Base-by-base conservation (phyloP, 1,139 yeast species). In the Suhomyces panamericanus region DNA sequence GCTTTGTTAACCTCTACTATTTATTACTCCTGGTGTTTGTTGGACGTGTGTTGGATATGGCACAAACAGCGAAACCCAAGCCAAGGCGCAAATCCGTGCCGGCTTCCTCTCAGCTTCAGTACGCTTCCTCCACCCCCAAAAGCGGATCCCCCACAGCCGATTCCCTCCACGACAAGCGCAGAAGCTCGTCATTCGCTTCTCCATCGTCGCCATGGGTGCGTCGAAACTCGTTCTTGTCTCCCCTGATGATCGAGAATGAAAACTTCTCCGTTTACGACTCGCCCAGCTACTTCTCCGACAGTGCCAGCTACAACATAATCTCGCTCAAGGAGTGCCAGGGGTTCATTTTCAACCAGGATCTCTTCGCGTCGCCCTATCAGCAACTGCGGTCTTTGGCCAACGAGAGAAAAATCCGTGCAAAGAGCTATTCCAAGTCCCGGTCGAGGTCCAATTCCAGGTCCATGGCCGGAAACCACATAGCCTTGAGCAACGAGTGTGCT, bases 331-430 rank as follows among this genome's bases (percentile, higher is more conserved):
- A 84, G 57, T 74, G 83, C 39, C 91, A 85, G 59, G 93, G 93
- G 6, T 85, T 85, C 56, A 66, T 80, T 15, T 85, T 87, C 76
- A 85, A 85, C 61, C 89, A 83, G 55, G 88, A 83, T 55, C 66
- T 85, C 47, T 85, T 84, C 70, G 89, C 87, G 9, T 73, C 83
- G 8, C 79, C 83, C 8, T 81, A 78, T 57, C 86, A 81, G 52
- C 89, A 83, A 53, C 77, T 72, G 56, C 61, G 76, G 41, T 73
- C 81, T 0, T 51, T 70, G 3, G 67, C 76, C 1, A 70, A 65
- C 44, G 80, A 73, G 46, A 57, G 63, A 42, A 67, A 61, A 43
- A 52, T 56, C 27, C 56, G 72, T 32, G 63, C 67, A 13, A 47
- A 57, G 36, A 62, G 69, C 46, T 60, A 55, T 43, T 47, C 57